Evolutionary conservation across 805 yeast species (phyloP).

Genomic region (Wickerhamiella azyma): DNA sequence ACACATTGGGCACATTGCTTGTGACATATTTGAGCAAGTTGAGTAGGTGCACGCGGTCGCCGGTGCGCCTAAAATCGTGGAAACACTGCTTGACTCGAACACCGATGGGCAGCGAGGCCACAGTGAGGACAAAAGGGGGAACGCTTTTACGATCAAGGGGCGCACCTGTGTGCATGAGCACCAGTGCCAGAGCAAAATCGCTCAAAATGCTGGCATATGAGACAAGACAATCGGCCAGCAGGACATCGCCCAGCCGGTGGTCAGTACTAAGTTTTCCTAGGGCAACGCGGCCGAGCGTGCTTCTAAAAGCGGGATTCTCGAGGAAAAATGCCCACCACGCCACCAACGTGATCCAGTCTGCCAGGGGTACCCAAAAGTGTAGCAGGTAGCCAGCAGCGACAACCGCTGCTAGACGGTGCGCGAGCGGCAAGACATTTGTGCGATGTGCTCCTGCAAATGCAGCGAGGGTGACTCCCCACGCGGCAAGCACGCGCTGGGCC

Average conservation of each 20-base stretch:
- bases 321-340: constrained; percentile 28
- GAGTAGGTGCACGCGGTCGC: constrained; percentile 42
- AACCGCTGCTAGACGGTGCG: neutral
- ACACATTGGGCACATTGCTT: constrained; percentile 14
- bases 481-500: neutral
- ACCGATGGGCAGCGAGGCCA: constrained; percentile 44
- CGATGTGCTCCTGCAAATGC: neutral
- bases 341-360: constrained; percentile 27
- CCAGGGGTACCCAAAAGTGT: neutral
- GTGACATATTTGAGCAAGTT: constrained; percentile 57
- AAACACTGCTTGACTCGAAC: constrained; percentile 75
- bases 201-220: constrained; percentile 66
- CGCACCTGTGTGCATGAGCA: constrained; percentile 61
- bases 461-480: neutral
- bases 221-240: constrained; percentile 72
- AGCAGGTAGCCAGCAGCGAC: constrained; percentile 1
- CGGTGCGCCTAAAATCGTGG: constrained; percentile 44
- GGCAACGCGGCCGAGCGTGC: constrained; percentile 35
- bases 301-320: constrained; percentile 29
- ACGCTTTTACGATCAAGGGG: constrained; percentile 35
- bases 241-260: constrained; percentile 58
- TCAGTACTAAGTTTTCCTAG: constrained; percentile 46
- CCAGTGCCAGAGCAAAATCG: constrained; percentile 48
- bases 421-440: neutral
- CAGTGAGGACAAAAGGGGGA: constrained; percentile 23